Evolutionary conservation across 2,329 filamentous ascomycete species (phyloP).

Genomic region (Plenodomus lindquistii): DNA sequence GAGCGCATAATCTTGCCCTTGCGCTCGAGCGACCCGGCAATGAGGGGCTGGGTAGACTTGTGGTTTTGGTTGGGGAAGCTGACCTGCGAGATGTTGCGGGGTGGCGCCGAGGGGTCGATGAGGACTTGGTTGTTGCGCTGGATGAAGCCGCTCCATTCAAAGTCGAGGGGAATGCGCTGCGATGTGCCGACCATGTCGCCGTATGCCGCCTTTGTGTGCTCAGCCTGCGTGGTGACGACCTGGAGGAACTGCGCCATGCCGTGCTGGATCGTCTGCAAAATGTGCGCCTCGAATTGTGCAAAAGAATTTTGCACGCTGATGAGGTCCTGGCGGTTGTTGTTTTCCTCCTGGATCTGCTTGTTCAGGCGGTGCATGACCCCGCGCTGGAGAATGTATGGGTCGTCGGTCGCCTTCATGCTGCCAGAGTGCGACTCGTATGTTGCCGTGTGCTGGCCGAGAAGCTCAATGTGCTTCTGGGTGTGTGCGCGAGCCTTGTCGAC

Average conservation of each 20-base stretch:
- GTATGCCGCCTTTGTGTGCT: conserved; percentile 80
- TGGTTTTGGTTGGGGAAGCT: conserved; percentile 90
- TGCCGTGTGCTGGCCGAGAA: conserved; percentile 84
- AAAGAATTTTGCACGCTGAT: conserved; percentile 92
- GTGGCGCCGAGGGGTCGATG: conserved; percentile 74
- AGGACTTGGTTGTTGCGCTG: conserved; percentile 71
- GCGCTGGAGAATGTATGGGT: conserved; percentile 86
- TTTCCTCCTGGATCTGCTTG: conserved; percentile 92
- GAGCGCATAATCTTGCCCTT: conserved; percentile 86
- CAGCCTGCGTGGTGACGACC: conserved; percentile 76
- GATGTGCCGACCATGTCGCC: conserved; percentile 77
- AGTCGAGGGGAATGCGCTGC: conserved; percentile 78
- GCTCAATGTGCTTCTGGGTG: conserved; percentile 95
- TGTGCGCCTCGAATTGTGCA: conserved; percentile 80
- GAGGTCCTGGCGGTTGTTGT: conserved; percentile 91
- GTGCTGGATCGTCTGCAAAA: conserved; percentile 80
- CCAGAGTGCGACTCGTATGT: conserved; percentile 75
- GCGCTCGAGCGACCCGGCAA: conserved; percentile 86
- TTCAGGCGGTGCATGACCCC: conserved; percentile 81
- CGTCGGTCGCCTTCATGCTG: conserved; percentile 71
- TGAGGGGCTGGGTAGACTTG: conserved; percentile 74
- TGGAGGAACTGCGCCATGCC: conserved; percentile 83
- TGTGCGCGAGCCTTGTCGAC: conserved; percentile 84
- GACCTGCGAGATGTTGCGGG: conserved; percentile 74
- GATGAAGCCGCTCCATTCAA: conserved; percentile 89